Evolutionary conservation across 1,139 yeast species (phyloP).

Genomic region (Debaryomycetaceae sp.): DNA sequence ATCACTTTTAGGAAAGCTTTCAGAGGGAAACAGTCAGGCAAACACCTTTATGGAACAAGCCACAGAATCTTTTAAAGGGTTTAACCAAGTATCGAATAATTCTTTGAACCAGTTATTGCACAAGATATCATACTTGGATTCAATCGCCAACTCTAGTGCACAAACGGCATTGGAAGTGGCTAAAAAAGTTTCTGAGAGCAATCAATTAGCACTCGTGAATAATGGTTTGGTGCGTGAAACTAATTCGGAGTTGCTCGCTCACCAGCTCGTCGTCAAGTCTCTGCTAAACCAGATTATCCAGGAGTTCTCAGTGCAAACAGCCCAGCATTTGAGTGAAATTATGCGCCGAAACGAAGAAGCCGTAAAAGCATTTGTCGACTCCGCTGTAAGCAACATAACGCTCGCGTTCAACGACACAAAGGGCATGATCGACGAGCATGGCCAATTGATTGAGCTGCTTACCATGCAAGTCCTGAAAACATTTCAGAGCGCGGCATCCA

Average conservation of each 20-base stretch:
- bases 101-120: too few relatives aligned
- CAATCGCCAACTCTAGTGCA: background rate
- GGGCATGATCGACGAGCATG: background rate
- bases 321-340: constrained; percentile 4
- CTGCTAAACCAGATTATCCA: constrained; percentile 8
- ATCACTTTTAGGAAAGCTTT: background rate
- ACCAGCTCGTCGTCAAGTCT: constrained; percentile 3
- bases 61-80: background rate
- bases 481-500: too few relatives aligned
- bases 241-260: constrained; percentile 1
- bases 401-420: background rate
- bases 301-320: constrained; percentile 3
- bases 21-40: background rate
- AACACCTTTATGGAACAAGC: background rate
- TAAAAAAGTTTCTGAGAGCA: constrained; percentile 4
- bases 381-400: constrained; percentile 1
- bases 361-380: constrained; percentile 3
- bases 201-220: constrained; percentile 4
- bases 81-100: too few relatives aligned
- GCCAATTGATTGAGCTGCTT: background rate
- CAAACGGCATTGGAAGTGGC: background rate
- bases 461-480: background rate
- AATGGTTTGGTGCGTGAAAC: background rate
- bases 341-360: constrained; percentile 5
- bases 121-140: background rate